Conservation (phyloP, 306 rosid species). For the Calophaca sinica region DNA sequence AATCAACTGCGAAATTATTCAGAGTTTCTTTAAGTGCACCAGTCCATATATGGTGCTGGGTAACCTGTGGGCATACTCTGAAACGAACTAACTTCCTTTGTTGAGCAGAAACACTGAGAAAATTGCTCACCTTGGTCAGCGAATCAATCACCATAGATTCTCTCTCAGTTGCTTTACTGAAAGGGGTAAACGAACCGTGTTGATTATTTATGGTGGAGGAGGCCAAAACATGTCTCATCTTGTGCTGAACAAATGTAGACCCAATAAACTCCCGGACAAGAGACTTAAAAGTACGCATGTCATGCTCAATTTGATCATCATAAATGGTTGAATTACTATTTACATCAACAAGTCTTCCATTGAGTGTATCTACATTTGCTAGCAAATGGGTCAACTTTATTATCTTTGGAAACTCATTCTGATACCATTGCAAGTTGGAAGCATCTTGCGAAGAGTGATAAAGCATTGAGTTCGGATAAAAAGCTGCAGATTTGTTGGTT, state of each 20-base stretch:
- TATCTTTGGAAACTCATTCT: conserved; percentile 56
- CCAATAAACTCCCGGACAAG: conserved; percentile 73
- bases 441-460: conserved; percentile 64
- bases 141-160: conserved; percentile 68
- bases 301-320: conserved; percentile 55
- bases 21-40: conserved; percentile 68
- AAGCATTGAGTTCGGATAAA: conserved; percentile 50
- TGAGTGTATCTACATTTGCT: conserved; percentile 62
- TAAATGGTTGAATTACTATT: conserved; percentile 58
- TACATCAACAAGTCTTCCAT: conserved; percentile 71
- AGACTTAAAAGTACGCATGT: conserved; percentile 67
- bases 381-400: conserved; percentile 53
- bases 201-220: conserved; percentile 37
- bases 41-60: conserved; percentile 77
- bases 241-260: conserved; percentile 60
- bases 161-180: conserved; percentile 69
- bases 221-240: conserved; percentile 45
- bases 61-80: conserved; percentile 66
- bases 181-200: conserved; percentile 53
- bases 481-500: conserved; percentile 46
- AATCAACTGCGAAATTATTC: conserved; percentile 63
- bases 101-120: conserved; percentile 73
- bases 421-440: conserved; percentile 59
- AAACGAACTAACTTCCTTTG: conserved; percentile 80
- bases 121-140: conserved; percentile 67